Conservation (phyloP, 495 filamentous ascomycete species). For the Lasiosphaeria hispida region DNA sequence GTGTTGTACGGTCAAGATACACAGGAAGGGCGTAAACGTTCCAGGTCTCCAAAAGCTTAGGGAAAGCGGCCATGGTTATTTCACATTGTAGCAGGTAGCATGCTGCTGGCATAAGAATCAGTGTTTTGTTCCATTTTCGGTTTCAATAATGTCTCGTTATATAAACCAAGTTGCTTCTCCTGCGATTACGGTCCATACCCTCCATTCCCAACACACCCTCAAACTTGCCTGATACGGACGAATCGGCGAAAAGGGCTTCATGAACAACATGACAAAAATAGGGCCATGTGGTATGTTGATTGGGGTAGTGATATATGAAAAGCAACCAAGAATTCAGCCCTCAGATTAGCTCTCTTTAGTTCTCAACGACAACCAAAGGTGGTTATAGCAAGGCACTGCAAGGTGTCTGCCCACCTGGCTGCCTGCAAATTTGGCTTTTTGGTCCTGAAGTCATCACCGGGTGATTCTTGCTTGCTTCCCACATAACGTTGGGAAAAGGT, state of each 20-base stretch:
- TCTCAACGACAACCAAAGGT: conserved; percentile 53
- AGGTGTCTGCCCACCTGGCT: conserved; percentile 30
- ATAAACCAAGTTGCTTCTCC: too few relatives aligned
- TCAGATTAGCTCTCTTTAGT: conserved; percentile 64
- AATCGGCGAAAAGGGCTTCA: too few relatives aligned
- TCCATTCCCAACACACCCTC: too few relatives aligned
- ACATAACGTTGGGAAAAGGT: conserved; percentile 7
- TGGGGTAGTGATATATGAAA: background rate
- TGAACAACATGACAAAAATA: too few relatives aligned
- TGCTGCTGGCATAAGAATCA: background rate
- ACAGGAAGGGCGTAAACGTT: conserved; percentile 3
- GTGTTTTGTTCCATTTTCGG: background rate
- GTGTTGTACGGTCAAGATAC: conserved; percentile 4
- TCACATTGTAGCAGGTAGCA: conserved; percentile 2
- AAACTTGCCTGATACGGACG: too few relatives aligned
- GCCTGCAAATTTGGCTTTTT: conserved; percentile 66
- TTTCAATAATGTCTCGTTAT: background rate
- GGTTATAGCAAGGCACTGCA: too few relatives aligned
- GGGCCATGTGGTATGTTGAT: too few relatives aligned
- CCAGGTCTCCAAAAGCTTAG: conserved; percentile 8
- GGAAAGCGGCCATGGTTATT: conserved; percentile 10
- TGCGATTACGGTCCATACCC: too few relatives aligned
- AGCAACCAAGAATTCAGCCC: conserved; percentile 31
- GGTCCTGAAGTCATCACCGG: conserved; percentile 57
- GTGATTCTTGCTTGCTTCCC: conserved; percentile 30